These are phyloP conservation scores for Annona squamosa DNA, from an alignment of 164 flowering plant genomes.

Conservation along the genomic window DNA sequence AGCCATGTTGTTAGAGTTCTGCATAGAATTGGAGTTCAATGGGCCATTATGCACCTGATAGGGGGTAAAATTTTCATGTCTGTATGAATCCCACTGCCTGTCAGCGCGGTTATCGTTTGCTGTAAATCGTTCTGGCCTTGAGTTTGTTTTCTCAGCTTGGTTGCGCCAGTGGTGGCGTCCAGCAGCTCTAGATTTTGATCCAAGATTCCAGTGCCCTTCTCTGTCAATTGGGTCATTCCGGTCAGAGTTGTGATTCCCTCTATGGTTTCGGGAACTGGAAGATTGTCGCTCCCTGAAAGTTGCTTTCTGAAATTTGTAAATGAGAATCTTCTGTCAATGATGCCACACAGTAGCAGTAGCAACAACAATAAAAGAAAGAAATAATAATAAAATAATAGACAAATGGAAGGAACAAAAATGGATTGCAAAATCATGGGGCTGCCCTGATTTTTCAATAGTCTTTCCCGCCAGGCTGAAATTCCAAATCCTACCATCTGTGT, in stretches of 20 bases:
- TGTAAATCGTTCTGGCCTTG: constrained; percentile 43
- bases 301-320: constrained; percentile 45
- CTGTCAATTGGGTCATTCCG: constrained; percentile 67
- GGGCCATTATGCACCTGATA: constrained; percentile 66
- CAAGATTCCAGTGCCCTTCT: constrained; percentile 77
- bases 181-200: constrained; percentile 48
- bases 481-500: not conserved
- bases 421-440: not conserved
- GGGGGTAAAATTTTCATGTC: constrained; percentile 45
- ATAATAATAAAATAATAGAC: not conserved
- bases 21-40: constrained; percentile 32
- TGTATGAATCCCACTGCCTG: constrained; percentile 54
- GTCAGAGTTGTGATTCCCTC: constrained; percentile 62
- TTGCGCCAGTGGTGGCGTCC: constrained; percentile 59
- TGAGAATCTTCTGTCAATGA: not conserved
- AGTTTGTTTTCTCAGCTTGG: constrained; percentile 53
- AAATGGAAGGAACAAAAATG: not conserved
- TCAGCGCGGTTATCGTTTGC: constrained; percentile 47
- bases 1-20: constrained; percentile 44
- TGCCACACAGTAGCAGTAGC: not conserved
- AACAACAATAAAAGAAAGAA: not conserved
- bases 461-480: not conserved
- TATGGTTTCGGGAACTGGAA: constrained; percentile 39
- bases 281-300: constrained; percentile 63
- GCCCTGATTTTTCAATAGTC: not conserved